A percentile compares a stretch with the other conserved stretches of the same genome.
Conservation (phyloP, 2,329 filamentous ascomycete species). For the Hypomyces rosellus region DNA sequence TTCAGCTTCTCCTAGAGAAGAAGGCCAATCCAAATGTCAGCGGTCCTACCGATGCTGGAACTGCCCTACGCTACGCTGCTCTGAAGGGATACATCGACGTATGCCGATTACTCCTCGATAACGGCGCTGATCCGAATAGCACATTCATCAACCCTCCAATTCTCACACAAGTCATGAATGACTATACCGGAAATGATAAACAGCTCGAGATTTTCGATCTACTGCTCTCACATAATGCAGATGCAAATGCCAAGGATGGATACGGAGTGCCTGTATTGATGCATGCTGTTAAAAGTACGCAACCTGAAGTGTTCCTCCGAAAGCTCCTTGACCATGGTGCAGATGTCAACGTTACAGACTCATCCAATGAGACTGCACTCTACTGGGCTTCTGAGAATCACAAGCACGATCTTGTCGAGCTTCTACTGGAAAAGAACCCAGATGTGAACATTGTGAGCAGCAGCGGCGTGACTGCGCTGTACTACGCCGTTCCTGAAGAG, state of each 20-base stretch:
- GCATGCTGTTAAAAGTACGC: background rate
- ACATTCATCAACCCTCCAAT: conserved; percentile 8
- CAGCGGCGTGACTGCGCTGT: conserved; percentile 3
- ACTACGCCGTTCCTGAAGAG: conserved; percentile 1
- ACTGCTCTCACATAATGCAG: conserved; percentile 8
- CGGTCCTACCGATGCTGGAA: conserved; percentile 1
- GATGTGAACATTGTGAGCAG: conserved; percentile 12
- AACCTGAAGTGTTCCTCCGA: background rate
- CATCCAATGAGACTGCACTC: background rate
- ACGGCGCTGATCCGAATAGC: conserved; percentile 17
- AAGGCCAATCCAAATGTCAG: conserved; percentile 8
- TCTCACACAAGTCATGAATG: conserved; percentile 4
- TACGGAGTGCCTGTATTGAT: conserved; percentile 3
- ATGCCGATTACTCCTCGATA: conserved; percentile 10
- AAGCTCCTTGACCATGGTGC: conserved; percentile 11
- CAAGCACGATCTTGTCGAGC: conserved; percentile 7
- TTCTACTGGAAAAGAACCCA: conserved; percentile 13
- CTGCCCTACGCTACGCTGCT: conserved; percentile 8
- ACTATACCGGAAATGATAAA: conserved; percentile 3
- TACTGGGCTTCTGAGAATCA: background rate
- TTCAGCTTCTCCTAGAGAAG: conserved; percentile 12
- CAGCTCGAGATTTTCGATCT: conserved; percentile 9
- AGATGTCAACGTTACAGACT: conserved; percentile 3
- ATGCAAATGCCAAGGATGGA: conserved; percentile 7
- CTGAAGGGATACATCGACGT: conserved; percentile 8